These are phyloP conservation scores for Pyrenopolyporus hunteri DNA, from an alignment of 495 filamentous ascomycete genomes.

Conservation along the genomic window DNA sequence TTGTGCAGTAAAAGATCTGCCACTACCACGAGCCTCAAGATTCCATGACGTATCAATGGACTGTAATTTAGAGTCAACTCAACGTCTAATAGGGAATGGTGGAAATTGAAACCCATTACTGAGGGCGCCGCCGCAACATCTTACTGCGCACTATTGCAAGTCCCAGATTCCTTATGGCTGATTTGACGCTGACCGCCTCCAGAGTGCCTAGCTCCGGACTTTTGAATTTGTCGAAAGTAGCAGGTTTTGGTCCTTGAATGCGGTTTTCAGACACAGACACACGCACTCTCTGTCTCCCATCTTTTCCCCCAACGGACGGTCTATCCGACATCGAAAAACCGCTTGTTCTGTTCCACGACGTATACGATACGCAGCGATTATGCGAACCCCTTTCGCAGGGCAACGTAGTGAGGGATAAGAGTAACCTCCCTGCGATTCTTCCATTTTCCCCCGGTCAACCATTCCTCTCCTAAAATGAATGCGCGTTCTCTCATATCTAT, in stretches of 20 bases:
- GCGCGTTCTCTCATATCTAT: not conserved
- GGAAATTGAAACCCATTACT: constrained; percentile 22
- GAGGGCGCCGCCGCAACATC: constrained; percentile 3
- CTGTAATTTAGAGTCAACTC: constrained; percentile 10
- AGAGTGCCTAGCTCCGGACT: not conserved
- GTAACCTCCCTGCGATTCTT: not conserved
- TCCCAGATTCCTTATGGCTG: not conserved
- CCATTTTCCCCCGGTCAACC: not conserved
- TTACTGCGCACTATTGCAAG: constrained; percentile 3
- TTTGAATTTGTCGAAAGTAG: not conserved
- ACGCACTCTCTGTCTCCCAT: too few relatives aligned
- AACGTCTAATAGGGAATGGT: constrained; percentile 12
- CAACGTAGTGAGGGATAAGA: constrained; percentile 13
- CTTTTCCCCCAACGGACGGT: too few relatives aligned
- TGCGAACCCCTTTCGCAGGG: constrained; percentile 9
- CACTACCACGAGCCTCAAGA: constrained; percentile 21
- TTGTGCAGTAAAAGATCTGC: constrained; percentile 1
- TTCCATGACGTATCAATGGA: constrained; percentile 2
- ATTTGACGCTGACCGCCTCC: not conserved
- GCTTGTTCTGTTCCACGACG: constrained; percentile 26
- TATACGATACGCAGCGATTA: constrained; percentile 1
- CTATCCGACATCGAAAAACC: not conserved
- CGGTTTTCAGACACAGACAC: too few relatives aligned
- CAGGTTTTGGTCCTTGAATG: too few relatives aligned
- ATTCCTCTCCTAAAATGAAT: constrained; percentile 14